Evolutionary conservation across 805 yeast genomes (phyloP).

Genomic region (Barnettozyma sp.): DNA sequence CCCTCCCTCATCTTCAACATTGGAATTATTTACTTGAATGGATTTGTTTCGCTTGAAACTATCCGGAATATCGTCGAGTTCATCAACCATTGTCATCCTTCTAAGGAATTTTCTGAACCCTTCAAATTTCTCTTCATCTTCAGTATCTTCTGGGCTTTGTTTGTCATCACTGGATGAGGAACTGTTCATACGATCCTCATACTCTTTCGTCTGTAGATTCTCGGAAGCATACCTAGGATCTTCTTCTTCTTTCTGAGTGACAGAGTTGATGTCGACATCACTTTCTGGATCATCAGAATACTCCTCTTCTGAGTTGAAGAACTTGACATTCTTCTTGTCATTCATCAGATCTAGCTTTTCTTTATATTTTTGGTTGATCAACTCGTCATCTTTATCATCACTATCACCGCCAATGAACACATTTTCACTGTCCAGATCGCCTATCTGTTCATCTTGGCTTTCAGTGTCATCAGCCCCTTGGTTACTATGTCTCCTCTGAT

Average conservation of each 20-base stretch:
- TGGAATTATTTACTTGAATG: slow-evolving; percentile 8
- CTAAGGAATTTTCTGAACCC: slow-evolving; percentile 18
- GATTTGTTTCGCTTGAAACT: slow-evolving; percentile 6
- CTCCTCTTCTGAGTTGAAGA: slow-evolving; percentile 11
- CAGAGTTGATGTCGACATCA: slow-evolving; percentile 21
- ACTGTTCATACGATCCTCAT: background rate
- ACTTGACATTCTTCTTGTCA: slow-evolving; percentile 11
- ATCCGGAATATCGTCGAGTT: slow-evolving; percentile 12
- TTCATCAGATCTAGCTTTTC: slow-evolving; percentile 18
- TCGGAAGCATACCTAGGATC: background rate
- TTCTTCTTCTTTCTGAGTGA: slow-evolving; percentile 6
- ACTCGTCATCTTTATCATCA: slow-evolving; percentile 8
- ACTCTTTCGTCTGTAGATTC: background rate
- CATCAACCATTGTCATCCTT: slow-evolving; percentile 19
- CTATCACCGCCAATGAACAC: slow-evolving; percentile 3
- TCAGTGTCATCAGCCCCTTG: slow-evolving; percentile 10
- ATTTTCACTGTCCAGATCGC: slow-evolving; percentile 7
- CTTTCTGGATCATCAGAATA: slow-evolving; percentile 14
- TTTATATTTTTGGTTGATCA: slow-evolving; percentile 11
- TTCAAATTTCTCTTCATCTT: slow-evolving; percentile 9
- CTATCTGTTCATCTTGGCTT: slow-evolving; percentile 6
- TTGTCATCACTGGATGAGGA: slow-evolving; percentile 1
- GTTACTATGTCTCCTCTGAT: slow-evolving; percentile 19
- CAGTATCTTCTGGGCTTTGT: slow-evolving; percentile 2
- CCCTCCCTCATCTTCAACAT: slow-evolving; percentile 19